Evolutionary conservation across 306 rosid species (phyloP).

Genomic region (Cotoneaster glaucophyllus): DNA sequence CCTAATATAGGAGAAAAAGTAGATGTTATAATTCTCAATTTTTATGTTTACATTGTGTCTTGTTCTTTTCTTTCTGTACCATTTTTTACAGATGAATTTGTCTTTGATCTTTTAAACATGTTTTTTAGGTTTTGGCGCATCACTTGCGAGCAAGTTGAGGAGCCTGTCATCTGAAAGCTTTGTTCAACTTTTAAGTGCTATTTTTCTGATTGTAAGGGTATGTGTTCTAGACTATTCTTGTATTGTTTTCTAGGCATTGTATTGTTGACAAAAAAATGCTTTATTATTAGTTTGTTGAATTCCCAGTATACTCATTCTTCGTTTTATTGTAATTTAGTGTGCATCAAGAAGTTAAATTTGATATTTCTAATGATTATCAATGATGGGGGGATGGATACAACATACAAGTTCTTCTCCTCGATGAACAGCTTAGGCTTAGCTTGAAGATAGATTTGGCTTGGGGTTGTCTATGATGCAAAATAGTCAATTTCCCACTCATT

Average conservation of each 20-base stretch:
- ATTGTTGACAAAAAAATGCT: not conserved
- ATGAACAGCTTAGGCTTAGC: not conserved
- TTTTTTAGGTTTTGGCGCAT: constrained; percentile 82
- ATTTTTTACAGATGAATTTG: not conserved
- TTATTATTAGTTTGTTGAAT: not conserved
- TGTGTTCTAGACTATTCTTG: constrained; percentile 43
- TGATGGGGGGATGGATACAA: not conserved
- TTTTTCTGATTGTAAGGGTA: constrained; percentile 90
- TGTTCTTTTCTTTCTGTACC: not conserved
- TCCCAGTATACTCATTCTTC: not conserved
- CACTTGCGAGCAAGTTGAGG: constrained; percentile 99
- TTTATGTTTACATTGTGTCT: not conserved
- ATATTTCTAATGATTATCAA: not conserved
- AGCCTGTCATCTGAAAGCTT: constrained; percentile 86
- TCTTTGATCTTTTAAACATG: constrained; percentile 1
- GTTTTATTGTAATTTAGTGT: not conserved
- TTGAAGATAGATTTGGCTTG: not conserved
- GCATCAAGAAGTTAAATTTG: not conserved
- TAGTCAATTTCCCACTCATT: not conserved
- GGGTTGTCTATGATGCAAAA: not conserved
- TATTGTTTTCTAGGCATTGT: not conserved
- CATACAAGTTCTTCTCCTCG: not conserved
- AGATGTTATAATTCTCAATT: not conserved
- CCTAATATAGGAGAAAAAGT: not conserved
- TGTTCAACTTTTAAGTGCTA: constrained; percentile 90